Evolutionary conservation across 257 asterid species (phyloP).

Genomic region (Solanum bulbocastanum): DNA sequence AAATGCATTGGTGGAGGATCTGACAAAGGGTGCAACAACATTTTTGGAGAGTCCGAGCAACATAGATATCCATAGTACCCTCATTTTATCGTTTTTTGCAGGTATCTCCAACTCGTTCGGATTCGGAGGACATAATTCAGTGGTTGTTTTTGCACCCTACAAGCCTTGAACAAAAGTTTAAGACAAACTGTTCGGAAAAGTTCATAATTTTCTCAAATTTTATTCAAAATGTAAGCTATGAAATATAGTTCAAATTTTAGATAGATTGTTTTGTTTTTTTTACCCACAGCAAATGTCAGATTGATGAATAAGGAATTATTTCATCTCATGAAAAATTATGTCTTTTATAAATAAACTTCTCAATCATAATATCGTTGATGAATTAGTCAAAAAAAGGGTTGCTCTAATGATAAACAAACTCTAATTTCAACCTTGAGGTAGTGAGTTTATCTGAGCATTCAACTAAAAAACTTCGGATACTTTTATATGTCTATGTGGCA

Average conservation of each 20-base stretch:
- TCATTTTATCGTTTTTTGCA: constrained; percentile 10
- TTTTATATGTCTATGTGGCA: neutral
- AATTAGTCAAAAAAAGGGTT: neutral
- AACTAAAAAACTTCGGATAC: neutral
- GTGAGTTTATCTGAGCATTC: neutral
- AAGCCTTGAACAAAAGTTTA: constrained; percentile 24
- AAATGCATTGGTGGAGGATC: neutral
- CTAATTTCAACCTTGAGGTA: neutral
- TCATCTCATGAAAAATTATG: neutral
- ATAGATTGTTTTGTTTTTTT: neutral
- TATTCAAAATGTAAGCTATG: neutral
- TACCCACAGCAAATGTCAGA: neutral
- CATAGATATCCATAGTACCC: neutral
- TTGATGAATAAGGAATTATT: neutral
- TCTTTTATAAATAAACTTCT: neutral
- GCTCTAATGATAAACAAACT: neutral
- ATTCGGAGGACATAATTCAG: constrained; percentile 25
- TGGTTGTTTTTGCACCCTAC: constrained; percentile 65
- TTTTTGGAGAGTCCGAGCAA: neutral
- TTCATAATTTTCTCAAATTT: neutral
- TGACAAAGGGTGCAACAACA: neutral
- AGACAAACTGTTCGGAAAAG: neutral
- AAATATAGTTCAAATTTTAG: neutral
- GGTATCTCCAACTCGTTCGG: constrained; percentile 72
- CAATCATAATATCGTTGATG: neutral